Conservation (phyloP, 305 asterid species). For the Salvia sclarea region DNA sequence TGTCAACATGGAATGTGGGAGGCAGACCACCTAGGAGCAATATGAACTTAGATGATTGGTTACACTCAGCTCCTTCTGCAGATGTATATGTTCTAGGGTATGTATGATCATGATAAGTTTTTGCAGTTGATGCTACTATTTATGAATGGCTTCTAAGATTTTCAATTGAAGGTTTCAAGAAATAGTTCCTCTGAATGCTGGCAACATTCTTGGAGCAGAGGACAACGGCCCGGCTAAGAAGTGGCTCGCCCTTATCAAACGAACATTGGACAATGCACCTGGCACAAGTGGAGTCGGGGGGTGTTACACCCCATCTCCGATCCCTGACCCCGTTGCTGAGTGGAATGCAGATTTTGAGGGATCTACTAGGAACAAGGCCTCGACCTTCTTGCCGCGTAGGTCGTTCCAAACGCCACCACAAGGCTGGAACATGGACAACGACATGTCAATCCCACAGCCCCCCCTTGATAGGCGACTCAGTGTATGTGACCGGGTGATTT, state of each 20-base stretch:
- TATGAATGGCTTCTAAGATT: too few relatives aligned
- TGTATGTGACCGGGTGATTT: conserved; percentile 76
- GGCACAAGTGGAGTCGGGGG: conserved; percentile 59
- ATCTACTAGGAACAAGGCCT: conserved; percentile 58
- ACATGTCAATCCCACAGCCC: conserved; percentile 61
- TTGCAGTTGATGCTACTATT: background rate
- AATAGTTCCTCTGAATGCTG: conserved; percentile 88
- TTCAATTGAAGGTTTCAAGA: conserved; percentile 81
- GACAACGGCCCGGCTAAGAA: conserved; percentile 95
- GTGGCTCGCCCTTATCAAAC: conserved; percentile 73
- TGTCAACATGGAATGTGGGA: conserved; percentile 94
- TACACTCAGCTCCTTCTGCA: conserved; percentile 94
- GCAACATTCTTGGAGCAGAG: conserved; percentile 89
- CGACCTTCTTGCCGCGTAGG: conserved; percentile 63
- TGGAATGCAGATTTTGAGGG: conserved; percentile 95
- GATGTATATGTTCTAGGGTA: conserved; percentile 99
- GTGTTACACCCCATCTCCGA: conserved; percentile 78
- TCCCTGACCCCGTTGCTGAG: conserved; percentile 86
- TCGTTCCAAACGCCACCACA: conserved; percentile 82
- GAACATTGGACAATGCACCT: conserved; percentile 67
- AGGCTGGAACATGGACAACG: conserved; percentile 60
- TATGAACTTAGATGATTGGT: conserved; percentile 93
- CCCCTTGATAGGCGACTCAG: conserved; percentile 79
- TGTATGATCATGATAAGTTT: conserved; percentile 39
- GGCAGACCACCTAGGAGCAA: conserved; percentile 79